Conservation (phyloP, 2,329 filamentous ascomycete genomes). For the Didymellaceae sp. region DNA sequence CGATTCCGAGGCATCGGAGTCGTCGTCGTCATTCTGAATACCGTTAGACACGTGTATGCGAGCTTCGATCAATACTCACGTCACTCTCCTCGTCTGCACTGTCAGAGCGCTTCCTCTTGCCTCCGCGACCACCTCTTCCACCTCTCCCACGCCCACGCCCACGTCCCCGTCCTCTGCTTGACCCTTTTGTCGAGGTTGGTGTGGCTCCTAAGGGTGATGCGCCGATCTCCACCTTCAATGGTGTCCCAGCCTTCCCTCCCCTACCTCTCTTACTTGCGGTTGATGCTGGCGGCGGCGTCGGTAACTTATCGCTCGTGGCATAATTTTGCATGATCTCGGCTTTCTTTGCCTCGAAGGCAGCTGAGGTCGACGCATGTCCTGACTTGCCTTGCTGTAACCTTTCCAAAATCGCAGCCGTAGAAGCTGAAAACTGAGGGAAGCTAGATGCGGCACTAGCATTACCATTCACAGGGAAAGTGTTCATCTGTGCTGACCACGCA, state of each 20-base stretch:
- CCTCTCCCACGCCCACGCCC: conserved; percentile 44
- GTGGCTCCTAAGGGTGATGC: conserved; percentile 32
- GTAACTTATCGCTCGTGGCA: conserved; percentile 53
- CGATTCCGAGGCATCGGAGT: conserved; percentile 51
- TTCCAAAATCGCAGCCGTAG: conserved; percentile 52
- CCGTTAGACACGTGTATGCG: conserved; percentile 21
- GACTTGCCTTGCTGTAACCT: conserved; percentile 44
- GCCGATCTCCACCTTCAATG: conserved; percentile 40
- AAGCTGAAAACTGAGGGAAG: conserved; percentile 46
- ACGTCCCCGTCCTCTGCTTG: conserved; percentile 46
- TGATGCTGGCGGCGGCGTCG: conserved; percentile 45
- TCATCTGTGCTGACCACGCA: conserved; percentile 39
- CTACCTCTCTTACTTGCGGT: conserved; percentile 38
- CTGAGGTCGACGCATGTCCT: conserved; percentile 44
- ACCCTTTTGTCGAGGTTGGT: conserved; percentile 44
- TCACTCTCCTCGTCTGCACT: conserved; percentile 45
- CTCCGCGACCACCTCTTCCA: conserved; percentile 45
- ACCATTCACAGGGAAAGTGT: conserved; percentile 24
- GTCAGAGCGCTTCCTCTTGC: conserved; percentile 49
- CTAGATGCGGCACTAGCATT: conserved; percentile 15
- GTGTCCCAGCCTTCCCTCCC: conserved; percentile 44
- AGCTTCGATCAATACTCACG: conserved; percentile 29
- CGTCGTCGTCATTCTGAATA: conserved; percentile 35
- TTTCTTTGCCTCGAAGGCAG: conserved; percentile 55
- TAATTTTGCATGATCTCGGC: conserved; percentile 55